Evolutionary conservation across 225 moss, liverwort and hornwort species (phyloP).

Genomic region (Physcomitrium patens): DNA sequence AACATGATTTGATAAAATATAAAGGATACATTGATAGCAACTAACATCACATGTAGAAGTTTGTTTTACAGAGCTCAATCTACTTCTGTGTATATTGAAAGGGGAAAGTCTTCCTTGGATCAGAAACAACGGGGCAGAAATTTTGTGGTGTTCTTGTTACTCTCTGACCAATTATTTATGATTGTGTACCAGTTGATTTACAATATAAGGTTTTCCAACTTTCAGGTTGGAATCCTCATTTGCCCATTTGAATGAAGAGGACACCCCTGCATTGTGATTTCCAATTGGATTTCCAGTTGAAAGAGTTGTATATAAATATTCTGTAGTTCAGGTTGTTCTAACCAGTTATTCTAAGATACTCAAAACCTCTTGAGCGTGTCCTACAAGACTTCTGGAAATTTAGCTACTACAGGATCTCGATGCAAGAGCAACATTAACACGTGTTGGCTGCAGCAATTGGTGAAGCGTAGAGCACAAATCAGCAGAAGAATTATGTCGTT

Average conservation of each 20-base stretch:
- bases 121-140: no score
- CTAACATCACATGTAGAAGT: background rate
- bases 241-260: background rate
- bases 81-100: background rate
- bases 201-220: background rate
- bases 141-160: no score
- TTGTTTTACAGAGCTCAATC: background rate
- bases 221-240: slow-evolving; percentile 3
- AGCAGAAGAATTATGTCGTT: slow-evolving; percentile 25
- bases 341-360: slow-evolving; percentile 1
- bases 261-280: background rate
- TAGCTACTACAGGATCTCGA: slow-evolving; percentile 27
- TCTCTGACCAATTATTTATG: no score
- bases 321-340: background rate
- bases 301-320: slow-evolving; percentile 12
- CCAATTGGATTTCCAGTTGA: slow-evolving; percentile 5
- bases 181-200: background rate
- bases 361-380: slow-evolving; percentile 16
- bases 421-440: slow-evolving; percentile 26
- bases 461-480: slow-evolving; percentile 9
- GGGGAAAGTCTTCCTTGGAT: no score
- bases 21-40: background rate
- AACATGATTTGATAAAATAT: background rate
- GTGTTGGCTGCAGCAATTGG: slow-evolving; percentile 27
- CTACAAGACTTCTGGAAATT: slow-evolving; percentile 16